These are phyloP conservation scores for Pinus taeda DNA, from an alignment of 75 land plant species.

Conservation along the genomic window DNA sequence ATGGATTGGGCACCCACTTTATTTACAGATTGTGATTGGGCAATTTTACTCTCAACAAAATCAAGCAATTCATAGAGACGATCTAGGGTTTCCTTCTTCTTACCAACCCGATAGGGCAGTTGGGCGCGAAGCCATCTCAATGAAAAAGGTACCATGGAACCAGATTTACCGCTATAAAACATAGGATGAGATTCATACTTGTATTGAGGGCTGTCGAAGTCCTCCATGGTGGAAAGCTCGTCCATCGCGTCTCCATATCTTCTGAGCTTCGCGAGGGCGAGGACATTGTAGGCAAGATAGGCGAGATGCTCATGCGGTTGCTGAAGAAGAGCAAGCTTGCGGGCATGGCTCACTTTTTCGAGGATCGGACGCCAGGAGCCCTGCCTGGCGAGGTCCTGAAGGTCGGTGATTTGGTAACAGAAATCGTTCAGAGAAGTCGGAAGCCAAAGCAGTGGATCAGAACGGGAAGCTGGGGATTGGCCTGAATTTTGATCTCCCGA, in stretches of 20 bases:
- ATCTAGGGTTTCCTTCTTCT: conserved; percentile 50
- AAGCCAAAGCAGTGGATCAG: conserved; percentile 9
- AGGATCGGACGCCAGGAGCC: conserved; percentile 85
- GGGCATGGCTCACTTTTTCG: conserved; percentile 61
- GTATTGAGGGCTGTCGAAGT: conserved; percentile 40
- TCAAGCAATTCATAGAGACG: conserved; percentile 63
- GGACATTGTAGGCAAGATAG: conserved; percentile 57
- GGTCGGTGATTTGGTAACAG: conserved; percentile 30
- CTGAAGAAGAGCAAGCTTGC: conserved; percentile 40
- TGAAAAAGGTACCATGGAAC: conserved; percentile 90
- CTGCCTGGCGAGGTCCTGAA: conserved; percentile 60
- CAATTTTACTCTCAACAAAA: conserved; percentile 27
- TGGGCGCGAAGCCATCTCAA: conserved; percentile 76
- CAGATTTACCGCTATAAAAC: conserved; percentile 52
- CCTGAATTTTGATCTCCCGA: neutral
- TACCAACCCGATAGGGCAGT: conserved; percentile 56
- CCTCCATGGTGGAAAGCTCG: conserved; percentile 50
- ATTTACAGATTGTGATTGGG: neutral
- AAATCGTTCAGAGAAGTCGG: conserved; percentile 27
- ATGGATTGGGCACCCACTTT: neutral
- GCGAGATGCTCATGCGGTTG: conserved; percentile 70
- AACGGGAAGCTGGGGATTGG: neutral
- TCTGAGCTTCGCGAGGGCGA: conserved; percentile 81
- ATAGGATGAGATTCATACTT: conserved; percentile 70
- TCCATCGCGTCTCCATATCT: conserved; percentile 56